Percentiles rank a stretch among this genome's conserved stretches.
Evolutionary conservation across 495 filamentous ascomycete genomes (phyloP).

Genomic region (Talaromyces borbonicus): DNA sequence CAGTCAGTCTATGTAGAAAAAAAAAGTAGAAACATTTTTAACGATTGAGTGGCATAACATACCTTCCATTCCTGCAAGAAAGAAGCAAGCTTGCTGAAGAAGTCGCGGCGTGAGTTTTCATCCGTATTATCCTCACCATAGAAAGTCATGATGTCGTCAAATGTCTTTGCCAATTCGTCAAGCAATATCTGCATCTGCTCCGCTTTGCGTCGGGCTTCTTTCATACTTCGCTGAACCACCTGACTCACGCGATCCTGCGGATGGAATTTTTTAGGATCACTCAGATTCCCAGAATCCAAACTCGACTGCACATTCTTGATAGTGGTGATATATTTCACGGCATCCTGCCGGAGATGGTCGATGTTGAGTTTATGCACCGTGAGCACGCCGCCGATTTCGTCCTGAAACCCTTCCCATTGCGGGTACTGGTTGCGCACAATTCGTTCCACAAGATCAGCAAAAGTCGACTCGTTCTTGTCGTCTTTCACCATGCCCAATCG

Average conservation of each 20-base stretch:
- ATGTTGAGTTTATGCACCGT: slow-evolving; percentile 88
- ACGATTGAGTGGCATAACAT: slow-evolving; percentile 16
- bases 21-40: too few species aligned
- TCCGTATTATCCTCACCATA: slow-evolving; percentile 91
- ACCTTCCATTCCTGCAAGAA: slow-evolving; percentile 93
- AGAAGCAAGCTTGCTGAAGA: slow-evolving; percentile 87
- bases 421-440: slow-evolving; percentile 95
- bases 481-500: slow-evolving; percentile 97
- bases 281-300: slow-evolving; percentile 87
- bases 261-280: slow-evolving; percentile 95
- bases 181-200: slow-evolving; percentile 92
- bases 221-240: slow-evolving; percentile 87
- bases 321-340: slow-evolving; percentile 91
- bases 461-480: slow-evolving; percentile 93
- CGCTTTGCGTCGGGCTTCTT: slow-evolving; percentile 89
- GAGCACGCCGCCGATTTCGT: slow-evolving; percentile 76
- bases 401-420: slow-evolving; percentile 81
- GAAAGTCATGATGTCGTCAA: slow-evolving; percentile 93
- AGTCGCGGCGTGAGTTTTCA: slow-evolving; percentile 89
- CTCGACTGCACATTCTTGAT: slow-evolving; percentile 87
- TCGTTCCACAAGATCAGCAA: slow-evolving; percentile 93
- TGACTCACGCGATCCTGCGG: slow-evolving; percentile 91
- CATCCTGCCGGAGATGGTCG: slow-evolving; percentile 79
- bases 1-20: neutral
- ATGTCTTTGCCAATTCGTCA: slow-evolving; percentile 83